These are phyloP conservation scores for Malus fusca DNA, from an alignment of 306 rosid species.

Conservation along the genomic window DNA sequence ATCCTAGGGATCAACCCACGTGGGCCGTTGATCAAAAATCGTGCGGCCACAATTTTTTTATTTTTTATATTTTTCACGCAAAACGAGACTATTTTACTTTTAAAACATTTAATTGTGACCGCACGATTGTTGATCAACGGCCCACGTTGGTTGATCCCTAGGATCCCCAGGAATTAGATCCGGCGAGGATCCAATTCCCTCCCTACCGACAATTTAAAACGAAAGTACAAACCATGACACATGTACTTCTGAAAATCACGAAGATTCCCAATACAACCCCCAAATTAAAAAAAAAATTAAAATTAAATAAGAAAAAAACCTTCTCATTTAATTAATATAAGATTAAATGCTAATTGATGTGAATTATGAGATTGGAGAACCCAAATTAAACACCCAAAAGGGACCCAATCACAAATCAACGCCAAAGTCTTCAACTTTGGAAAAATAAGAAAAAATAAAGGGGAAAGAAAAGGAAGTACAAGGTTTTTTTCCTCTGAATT, in stretches of 20 bases:
- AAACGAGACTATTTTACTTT: no score
- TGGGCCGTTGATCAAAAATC: no score
- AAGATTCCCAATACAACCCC: not conserved
- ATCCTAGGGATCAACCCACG: no score
- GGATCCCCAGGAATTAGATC: no score
- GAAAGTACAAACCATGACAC: not conserved
- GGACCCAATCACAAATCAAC: not conserved
- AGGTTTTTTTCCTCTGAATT: not conserved
- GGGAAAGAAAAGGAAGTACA: not conserved
- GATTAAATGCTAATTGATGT: not conserved
- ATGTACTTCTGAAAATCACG: not conserved
- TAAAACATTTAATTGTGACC: no score
- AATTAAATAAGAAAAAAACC: not conserved
- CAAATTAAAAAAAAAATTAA: not conserved
- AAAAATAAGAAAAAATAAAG: not conserved
- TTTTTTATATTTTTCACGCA: no score
- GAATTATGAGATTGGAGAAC: conserved; percentile 2
- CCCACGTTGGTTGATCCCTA: no score
- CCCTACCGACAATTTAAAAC: not conserved
- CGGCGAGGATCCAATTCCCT: no score
- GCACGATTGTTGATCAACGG: no score
- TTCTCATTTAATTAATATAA: not conserved
- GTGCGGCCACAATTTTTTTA: no score
- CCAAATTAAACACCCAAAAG: not conserved
- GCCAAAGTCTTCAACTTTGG: not conserved